These are phyloP conservation scores for Aleurites moluccanus DNA, from an alignment of 441 rosid species.

Conservation along the genomic window DNA sequence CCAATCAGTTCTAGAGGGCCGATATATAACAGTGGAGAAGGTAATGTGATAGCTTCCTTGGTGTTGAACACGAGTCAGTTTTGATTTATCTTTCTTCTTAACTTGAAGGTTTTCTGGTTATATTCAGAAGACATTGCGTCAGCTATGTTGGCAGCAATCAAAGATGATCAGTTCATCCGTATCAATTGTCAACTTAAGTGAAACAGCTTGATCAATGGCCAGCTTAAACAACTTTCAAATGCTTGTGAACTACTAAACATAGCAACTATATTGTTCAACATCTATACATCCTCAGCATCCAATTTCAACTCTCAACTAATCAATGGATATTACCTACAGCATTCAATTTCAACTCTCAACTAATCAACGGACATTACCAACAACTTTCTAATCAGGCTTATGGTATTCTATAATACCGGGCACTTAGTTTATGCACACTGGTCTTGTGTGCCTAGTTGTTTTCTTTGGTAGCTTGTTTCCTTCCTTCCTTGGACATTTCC, in stretches of 20 bases:
- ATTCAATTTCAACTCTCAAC: constrained; percentile 94
- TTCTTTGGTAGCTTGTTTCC: constrained; percentile 23
- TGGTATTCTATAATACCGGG: constrained; percentile 58
- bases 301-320: constrained; percentile 96
- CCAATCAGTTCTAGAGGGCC: constrained; percentile 93
- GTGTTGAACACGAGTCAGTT: constrained; percentile 25
- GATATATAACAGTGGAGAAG: constrained; percentile 97
- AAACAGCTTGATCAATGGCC: constrained; percentile 93
- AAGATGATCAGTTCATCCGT: constrained; percentile 86
- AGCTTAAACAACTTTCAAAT: constrained; percentile 94
- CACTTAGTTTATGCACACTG: constrained; percentile 39
- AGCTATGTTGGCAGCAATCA: constrained; percentile 98
- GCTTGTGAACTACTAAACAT: constrained; percentile 83
- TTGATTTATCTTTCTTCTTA: constrained; percentile 48
- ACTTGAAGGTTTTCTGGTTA: constrained; percentile 91
- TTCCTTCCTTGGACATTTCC: constrained; percentile 18
- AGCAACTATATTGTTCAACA: constrained; percentile 86
- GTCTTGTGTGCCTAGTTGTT: constrained; percentile 31
- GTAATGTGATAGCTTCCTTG: constrained; percentile 43
- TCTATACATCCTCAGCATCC: constrained; percentile 82
- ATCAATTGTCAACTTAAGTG: constrained; percentile 79
- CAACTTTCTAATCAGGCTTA: constrained; percentile 77
- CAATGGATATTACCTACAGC: constrained; percentile 94
- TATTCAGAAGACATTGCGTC: constrained; percentile 89
- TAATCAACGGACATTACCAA: constrained; percentile 94